Conservation (phyloP, 1,139 yeast species). For the Diutina pseudorugosa region DNA sequence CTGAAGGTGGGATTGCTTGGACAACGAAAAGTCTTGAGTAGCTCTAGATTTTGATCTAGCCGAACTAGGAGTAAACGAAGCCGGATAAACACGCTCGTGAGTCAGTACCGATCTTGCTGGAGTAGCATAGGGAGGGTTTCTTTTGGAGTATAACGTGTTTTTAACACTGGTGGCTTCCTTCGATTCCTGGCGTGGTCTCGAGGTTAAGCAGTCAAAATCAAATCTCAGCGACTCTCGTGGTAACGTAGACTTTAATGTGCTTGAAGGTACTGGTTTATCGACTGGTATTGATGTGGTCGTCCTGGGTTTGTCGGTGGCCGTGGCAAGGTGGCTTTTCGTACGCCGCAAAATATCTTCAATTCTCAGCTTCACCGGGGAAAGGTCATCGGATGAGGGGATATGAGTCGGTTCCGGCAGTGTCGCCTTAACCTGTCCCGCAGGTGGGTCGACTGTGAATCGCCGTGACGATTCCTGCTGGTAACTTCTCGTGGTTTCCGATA, state of each 20-base stretch:
- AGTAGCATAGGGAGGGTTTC: background rate
- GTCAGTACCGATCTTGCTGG: background rate
- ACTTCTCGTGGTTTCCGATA: background rate
- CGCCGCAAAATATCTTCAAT: background rate
- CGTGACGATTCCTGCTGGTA: background rate
- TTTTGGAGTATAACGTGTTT: background rate
- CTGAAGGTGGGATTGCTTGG: background rate
- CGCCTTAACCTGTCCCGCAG: background rate
- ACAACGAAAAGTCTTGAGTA: background rate
- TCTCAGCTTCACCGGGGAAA: background rate
- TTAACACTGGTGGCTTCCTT: background rate
- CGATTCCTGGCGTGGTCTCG: background rate
- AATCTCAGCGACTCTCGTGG: background rate
- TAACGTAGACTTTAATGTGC: too few species aligned
- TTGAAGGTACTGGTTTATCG: background rate
- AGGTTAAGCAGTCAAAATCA: background rate
- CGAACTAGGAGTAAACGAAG: background rate
- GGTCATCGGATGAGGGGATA: background rate
- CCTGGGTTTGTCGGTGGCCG: background rate
- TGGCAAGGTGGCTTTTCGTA: background rate
- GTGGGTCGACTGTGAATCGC: background rate
- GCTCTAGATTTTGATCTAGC: background rate
- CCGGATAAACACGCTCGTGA: background rate
- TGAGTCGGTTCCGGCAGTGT: background rate
- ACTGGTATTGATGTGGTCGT: background rate